phyloP scores from a whole-genome alignment of 2,329 filamentous ascomycete species.

The Aspergillus cejpii region DNA sequence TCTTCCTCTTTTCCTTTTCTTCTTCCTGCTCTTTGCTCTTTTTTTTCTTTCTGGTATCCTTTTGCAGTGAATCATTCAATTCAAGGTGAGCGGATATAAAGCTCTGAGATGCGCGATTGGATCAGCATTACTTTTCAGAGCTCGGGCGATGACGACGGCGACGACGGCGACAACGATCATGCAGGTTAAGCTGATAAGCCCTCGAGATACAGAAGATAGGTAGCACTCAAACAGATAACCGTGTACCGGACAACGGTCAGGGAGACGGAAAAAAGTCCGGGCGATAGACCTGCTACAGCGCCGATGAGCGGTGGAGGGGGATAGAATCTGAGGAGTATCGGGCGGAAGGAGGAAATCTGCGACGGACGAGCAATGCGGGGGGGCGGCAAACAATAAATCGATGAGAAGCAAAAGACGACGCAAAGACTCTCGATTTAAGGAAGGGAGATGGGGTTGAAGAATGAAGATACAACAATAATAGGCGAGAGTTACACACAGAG shows the following conservation, averaged over 20 bases:
- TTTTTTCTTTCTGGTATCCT: conserved; percentile 5
- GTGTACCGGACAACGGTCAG: conserved; percentile 28
- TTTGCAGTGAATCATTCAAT: conserved; percentile 6
- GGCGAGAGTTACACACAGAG: not conserved
- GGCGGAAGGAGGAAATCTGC: conserved; percentile 9
- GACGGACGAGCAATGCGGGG: not conserved
- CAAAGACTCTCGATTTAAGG: not conserved
- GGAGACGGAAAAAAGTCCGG: conserved; percentile 8
- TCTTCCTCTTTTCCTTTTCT: conserved; percentile 1
- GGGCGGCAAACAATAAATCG: not conserved
- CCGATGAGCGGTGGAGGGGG: conserved; percentile 20
- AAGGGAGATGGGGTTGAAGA: not conserved
- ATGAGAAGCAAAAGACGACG: not conserved
- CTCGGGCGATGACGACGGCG: conserved; percentile 13
- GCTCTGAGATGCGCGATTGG: conserved; percentile 24
- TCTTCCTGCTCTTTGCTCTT: conserved; percentile 4
- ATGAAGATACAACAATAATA: not conserved
- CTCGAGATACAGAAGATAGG: not conserved
- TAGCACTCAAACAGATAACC: conserved; percentile 1
- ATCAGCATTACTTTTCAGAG: conserved; percentile 29
- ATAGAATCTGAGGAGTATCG: conserved; percentile 6
- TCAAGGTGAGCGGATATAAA: conserved; percentile 22
- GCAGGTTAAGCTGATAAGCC: conserved; percentile 8
- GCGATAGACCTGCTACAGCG: conserved; percentile 31
- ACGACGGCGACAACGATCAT: conserved; percentile 16